phyloP scores from a whole-genome alignment of 805 yeast genomes.

The Nakazawaea wyomingensis region DNA sequence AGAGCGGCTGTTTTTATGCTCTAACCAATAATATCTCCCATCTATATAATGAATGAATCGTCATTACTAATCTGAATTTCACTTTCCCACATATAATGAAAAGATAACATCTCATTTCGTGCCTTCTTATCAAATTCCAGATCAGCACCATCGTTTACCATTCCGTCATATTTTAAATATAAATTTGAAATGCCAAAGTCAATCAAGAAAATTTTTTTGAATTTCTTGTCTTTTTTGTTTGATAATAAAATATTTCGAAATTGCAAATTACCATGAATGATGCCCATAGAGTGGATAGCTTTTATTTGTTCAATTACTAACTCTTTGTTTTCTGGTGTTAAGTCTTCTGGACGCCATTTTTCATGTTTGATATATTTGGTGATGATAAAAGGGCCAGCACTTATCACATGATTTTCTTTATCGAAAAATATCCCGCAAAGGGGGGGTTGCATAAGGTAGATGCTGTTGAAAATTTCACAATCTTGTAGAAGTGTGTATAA shows the following conservation, averaged over 20 bases:
- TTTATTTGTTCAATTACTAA: not conserved
- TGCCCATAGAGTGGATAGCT: not conserved
- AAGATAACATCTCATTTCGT: not conserved
- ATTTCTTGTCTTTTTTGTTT: no score
- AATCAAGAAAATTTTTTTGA: no score
- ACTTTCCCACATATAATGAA: not conserved
- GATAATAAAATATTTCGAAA: not conserved
- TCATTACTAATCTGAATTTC: no score
- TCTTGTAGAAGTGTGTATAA: not conserved
- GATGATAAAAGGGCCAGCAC: not conserved
- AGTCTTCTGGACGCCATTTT: not conserved
- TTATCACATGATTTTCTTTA: no score
- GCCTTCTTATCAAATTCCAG: not conserved
- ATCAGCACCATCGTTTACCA: not conserved
- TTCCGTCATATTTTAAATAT: not conserved
- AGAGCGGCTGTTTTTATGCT: no score
- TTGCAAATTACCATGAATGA: not conserved
- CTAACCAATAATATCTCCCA: no score
- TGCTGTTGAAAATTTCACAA: not conserved
- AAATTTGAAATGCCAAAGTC: not conserved
- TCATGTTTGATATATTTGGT: no score
- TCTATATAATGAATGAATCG: no score
- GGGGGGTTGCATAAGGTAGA: not conserved
- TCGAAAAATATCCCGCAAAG: not conserved
- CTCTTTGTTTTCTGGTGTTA: not conserved